Conservation (phyloP, 208 protist species). For the Crithidia thermophila region DNA sequence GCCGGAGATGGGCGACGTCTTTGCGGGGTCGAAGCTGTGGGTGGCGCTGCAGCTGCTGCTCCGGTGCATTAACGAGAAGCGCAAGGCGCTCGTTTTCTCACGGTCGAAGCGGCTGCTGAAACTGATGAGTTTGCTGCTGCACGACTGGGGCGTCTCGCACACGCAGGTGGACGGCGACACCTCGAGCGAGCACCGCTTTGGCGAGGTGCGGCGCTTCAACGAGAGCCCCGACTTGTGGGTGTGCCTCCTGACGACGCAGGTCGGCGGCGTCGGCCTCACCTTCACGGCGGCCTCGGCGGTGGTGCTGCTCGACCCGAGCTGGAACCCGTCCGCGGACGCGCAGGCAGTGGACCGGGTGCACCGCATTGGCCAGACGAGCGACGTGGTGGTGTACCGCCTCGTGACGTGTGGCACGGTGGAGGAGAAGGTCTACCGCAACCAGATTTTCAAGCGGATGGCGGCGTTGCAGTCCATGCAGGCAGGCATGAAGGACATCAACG, state of each 20-base stretch:
- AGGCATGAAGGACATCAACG: not conserved
- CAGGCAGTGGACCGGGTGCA: conserved; percentile 98
- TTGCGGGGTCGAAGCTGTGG: conserved; percentile 64
- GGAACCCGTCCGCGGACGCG: conserved; percentile 96
- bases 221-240: conserved; percentile 50
- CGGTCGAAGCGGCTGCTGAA: conserved; percentile 73
- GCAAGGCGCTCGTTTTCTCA: conserved; percentile 80
- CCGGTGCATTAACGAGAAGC: conserved; percentile 39
- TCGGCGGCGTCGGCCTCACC: conserved; percentile 98
- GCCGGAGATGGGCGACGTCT: conserved; percentile 58
- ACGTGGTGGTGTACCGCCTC: conserved; percentile 96
- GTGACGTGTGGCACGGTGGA: conserved; percentile 97
- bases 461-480: conserved; percentile 52
- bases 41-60: conserved; percentile 58
- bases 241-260: conserved; percentile 96
- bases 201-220: conserved; percentile 90
- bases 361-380: conserved; percentile 96
- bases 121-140: conserved; percentile 51
- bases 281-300: conserved; percentile 95
- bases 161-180: conserved; percentile 74
- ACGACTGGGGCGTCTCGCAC: conserved; percentile 42
- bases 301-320: conserved; percentile 97
- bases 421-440: conserved; percentile 98
- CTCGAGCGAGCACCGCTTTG: conserved; percentile 41
- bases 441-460: conserved; percentile 95